A percentile compares a stretch with the other conserved stretches of the same genome.
These are phyloP conservation scores for Pseudoscleropodium purum DNA, from an alignment of 225 moss, liverwort and hornwort species.

Conservation along the genomic window DNA sequence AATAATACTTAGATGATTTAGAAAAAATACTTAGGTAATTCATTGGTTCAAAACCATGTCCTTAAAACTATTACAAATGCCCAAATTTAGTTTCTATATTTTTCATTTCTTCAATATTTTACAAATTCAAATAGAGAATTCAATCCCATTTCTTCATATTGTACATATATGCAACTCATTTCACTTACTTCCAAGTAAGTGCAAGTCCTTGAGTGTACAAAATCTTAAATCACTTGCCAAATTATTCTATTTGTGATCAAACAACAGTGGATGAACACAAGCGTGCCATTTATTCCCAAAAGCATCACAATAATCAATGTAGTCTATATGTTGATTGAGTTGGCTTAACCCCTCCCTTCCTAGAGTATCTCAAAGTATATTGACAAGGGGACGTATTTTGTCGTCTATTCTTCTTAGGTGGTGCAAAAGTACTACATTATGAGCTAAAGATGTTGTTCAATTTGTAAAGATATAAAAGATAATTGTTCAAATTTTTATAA, in stretches of 20 bases:
- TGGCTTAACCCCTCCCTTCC: neutral
- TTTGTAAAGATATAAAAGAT: no score
- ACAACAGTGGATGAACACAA: neutral
- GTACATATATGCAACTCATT: neutral
- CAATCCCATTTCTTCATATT: no score
- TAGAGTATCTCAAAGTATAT: no score
- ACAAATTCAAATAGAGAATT: neutral
- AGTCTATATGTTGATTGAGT: fast-evolving
- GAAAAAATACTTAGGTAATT: neutral
- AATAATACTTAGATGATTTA: no score
- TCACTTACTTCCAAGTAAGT: neutral
- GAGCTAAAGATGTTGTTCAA: no score
- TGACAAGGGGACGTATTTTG: no score
- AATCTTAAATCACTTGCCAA: neutral
- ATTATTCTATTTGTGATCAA: neutral
- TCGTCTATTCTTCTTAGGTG: no score
- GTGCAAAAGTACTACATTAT: neutral
- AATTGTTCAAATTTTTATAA: neutral
- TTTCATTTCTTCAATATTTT: neutral
- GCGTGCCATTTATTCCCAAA: neutral
- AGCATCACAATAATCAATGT: neutral
- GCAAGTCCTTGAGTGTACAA: neutral
- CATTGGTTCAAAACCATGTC: neutral
- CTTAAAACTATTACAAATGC: neutral
- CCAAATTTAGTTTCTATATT: neutral